These are phyloP conservation scores for Polyporus arcularius DNA, from an alignment of 768 basidiomycete species.

Conservation along the genomic window DNA sequence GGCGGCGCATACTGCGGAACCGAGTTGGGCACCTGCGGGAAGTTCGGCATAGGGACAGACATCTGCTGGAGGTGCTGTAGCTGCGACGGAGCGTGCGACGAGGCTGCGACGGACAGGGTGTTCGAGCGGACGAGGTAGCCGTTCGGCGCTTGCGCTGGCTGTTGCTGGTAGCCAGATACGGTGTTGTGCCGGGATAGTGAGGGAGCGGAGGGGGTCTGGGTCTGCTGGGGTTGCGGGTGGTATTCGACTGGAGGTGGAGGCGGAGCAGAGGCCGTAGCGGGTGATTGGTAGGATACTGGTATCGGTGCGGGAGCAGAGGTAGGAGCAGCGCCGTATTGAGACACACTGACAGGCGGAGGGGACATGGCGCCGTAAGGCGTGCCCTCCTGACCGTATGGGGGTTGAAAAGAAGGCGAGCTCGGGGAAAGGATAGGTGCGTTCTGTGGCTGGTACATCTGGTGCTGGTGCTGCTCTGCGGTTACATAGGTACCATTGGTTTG, in stretches of 20 bases:
- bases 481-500: conserved; percentile 20
- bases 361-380: conserved; percentile 9
- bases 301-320: conserved; percentile 14
- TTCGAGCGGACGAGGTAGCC: conserved; percentile 28
- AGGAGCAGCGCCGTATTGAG: conserved; percentile 15
- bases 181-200: conserved; percentile 28
- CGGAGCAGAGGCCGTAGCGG: conserved; percentile 18
- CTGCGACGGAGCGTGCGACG: conserved; percentile 30
- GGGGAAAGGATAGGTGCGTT: conserved; percentile 12
- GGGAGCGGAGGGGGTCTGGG: conserved; percentile 20
- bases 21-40: conserved; percentile 65
- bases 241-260: conserved; percentile 10
- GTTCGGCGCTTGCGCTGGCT: conserved; percentile 24
- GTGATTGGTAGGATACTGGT: conserved; percentile 9
- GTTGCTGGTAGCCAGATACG: conserved; percentile 24
- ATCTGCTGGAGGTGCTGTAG: conserved; percentile 29
- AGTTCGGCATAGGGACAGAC: conserved; percentile 49
- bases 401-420: conserved; percentile 5
- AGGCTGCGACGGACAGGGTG: conserved; percentile 17
- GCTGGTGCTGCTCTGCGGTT: conserved; percentile 6
- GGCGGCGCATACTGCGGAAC: conserved; percentile 50
- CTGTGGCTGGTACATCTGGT: conserved; percentile 21
- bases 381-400: conserved; percentile 4
- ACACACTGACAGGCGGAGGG: conserved; percentile 15
- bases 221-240: conserved; percentile 28